Percentiles rank a stretch among this genome's conserved stretches.
Conservation (phyloP, 257 asterid genomes). For the Oldenlandia corymbosa region DNA sequence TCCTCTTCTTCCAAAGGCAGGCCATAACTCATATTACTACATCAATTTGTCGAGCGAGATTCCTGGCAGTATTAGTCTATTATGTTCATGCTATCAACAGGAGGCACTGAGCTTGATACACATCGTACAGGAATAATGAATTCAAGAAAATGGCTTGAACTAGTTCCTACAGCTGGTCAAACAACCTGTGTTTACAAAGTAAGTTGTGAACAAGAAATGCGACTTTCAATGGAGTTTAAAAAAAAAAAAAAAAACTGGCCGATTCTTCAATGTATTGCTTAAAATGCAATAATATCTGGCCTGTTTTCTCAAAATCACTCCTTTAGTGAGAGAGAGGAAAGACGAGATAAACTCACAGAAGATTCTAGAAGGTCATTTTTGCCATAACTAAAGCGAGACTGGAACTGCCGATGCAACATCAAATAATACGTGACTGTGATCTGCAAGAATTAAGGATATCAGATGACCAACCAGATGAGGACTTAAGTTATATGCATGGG, state of each 20-base stretch:
- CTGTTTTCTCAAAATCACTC: background rate
- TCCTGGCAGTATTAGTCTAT: background rate
- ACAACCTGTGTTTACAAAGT: background rate
- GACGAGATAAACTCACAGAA: conserved; percentile 11
- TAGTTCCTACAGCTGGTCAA: background rate
- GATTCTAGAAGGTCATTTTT: conserved; percentile 60
- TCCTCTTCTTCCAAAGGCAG: background rate
- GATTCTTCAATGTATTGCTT: background rate
- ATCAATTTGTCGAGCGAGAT: background rate
- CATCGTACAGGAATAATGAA: too few relatives aligned
- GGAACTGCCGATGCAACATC: conserved; percentile 57
- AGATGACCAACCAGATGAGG: conserved; percentile 3
- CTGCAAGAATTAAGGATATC: conserved; percentile 22
- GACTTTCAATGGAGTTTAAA: background rate
- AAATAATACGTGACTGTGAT: conserved; percentile 47
- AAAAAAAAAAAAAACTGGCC: too few relatives aligned
- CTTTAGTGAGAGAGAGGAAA: background rate
- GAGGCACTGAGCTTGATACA: background rate
- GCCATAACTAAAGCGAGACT: conserved; percentile 49
- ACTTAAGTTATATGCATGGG: conserved; percentile 2
- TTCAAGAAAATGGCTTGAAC: background rate
- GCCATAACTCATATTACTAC: background rate
- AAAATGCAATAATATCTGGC: background rate
- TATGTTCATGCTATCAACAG: background rate
- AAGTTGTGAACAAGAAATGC: background rate